Evolutionary conservation across 1,284 basidiomycete species (phyloP).

Genomic region (Trichosporon asahii): DNA sequence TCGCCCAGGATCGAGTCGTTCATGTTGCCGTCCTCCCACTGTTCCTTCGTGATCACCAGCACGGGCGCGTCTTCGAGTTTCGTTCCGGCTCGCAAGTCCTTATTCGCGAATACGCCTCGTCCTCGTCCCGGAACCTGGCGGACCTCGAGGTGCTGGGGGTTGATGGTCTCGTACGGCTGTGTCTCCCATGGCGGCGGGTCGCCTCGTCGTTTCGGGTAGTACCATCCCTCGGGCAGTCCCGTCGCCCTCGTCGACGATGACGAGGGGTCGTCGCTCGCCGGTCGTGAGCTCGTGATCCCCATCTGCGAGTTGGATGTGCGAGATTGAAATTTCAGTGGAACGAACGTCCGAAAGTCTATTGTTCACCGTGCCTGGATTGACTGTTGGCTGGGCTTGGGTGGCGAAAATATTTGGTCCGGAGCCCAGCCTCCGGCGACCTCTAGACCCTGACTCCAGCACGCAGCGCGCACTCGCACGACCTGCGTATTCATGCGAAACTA

Average conservation of each 20-base stretch:
- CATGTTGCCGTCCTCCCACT: slow-evolving; percentile 64
- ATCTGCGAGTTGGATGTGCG: background rate
- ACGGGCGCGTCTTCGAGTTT: slow-evolving; percentile 81
- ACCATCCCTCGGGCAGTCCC: background rate
- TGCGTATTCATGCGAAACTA: background rate
- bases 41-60: slow-evolving; percentile 67
- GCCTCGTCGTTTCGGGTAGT: background rate
- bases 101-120: slow-evolving; percentile 55
- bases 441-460: background rate
- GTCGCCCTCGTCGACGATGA: background rate
- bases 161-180: slow-evolving; percentile 30
- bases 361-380: background rate
- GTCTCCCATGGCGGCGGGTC: background rate
- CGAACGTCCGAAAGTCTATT: background rate
- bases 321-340: slow-evolving; percentile 9
- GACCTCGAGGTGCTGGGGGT: slow-evolving; percentile 46
- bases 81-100: slow-evolving; percentile 61
- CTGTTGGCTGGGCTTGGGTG: background rate
- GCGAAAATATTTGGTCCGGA: background rate
- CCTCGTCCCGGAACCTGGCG: slow-evolving; percentile 37
- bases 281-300: slow-evolving; percentile 4
- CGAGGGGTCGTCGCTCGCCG: background rate
- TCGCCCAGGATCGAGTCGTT: slow-evolving; percentile 70
- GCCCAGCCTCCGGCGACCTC: background rate
- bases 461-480: background rate